Conservation (phyloP, 345 rosid species). For the Syzygium jambos region DNA sequence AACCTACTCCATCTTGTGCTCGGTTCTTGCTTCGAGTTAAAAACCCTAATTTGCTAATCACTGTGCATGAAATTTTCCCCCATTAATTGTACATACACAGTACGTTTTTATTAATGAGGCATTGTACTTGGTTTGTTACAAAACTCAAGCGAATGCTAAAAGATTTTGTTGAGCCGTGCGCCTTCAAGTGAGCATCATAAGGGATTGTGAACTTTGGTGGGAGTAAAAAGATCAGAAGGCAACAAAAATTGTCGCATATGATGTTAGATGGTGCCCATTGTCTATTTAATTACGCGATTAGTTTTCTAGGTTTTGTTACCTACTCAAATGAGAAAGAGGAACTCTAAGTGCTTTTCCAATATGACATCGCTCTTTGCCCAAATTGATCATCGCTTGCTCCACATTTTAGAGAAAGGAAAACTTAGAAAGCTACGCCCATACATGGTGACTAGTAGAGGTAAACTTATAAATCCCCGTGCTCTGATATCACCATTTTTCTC, state of each 20-base stretch:
- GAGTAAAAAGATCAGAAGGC: not conserved
- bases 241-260: not conserved
- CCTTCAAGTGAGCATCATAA: not conserved
- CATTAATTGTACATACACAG: not conserved
- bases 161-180: not conserved
- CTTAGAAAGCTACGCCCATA: not conserved
- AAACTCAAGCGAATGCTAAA: not conserved
- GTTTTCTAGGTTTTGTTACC: not conserved
- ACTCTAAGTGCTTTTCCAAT: not conserved
- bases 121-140: not conserved
- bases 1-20: not conserved
- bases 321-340: not conserved
- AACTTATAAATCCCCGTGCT: not conserved
- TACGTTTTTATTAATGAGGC: not conserved
- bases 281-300: not conserved
- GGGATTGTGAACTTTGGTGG: not conserved
- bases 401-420: not conserved
- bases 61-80: not conserved
- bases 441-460: not conserved
- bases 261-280: not conserved
- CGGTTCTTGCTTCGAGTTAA: not conserved
- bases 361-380: not conserved
- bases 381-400: not conserved
- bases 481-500: not conserved
- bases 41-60: not conserved